Evolutionary conservation across 352 stramenopile species (phyloP).

Genomic region (Phytophthora sp.): DNA sequence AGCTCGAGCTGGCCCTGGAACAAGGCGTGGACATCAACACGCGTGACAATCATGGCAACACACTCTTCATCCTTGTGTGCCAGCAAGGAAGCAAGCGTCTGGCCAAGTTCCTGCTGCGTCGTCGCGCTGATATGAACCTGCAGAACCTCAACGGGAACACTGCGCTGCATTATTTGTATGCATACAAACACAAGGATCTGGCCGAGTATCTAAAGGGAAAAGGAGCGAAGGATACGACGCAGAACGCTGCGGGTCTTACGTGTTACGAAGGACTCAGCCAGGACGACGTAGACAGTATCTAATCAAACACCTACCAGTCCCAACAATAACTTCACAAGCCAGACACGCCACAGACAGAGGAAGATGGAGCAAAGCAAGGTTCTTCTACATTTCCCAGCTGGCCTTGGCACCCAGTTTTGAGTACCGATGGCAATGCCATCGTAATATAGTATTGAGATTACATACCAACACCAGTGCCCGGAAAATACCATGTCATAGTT

Average conservation of each 20-base stretch:
- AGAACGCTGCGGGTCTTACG: slow-evolving; percentile 92
- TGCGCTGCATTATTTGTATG: slow-evolving; percentile 94
- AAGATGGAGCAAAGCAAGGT: too few species aligned
- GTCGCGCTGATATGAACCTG: slow-evolving; percentile 93
- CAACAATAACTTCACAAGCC: too few species aligned
- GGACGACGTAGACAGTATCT: slow-evolving; percentile 54
- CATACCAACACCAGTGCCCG: too few species aligned
- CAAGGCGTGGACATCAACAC: slow-evolving; percentile 89
- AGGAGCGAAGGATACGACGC: slow-evolving; percentile 91
- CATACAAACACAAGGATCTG: slow-evolving; percentile 92
- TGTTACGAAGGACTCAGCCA: slow-evolving; percentile 94
- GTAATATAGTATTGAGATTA: too few species aligned
- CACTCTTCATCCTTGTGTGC: slow-evolving; percentile 94
- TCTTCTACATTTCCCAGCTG: too few species aligned
- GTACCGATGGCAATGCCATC: too few species aligned
- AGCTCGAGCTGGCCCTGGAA: slow-evolving; percentile 91
- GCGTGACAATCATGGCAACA: slow-evolving; percentile 95
- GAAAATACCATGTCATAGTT: too few species aligned
- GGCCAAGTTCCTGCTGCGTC: slow-evolving; percentile 94
- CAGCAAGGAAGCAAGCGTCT: slow-evolving; percentile 96
- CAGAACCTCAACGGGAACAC: slow-evolving; percentile 96
- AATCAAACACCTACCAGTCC: slow-evolving; percentile 3
- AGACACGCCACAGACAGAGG: too few species aligned
- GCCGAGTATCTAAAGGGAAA: slow-evolving; percentile 95
- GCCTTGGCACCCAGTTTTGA: too few species aligned